Conservation (phyloP, 2,329 filamentous ascomycete species). For the Cordyceps tenuipes region DNA sequence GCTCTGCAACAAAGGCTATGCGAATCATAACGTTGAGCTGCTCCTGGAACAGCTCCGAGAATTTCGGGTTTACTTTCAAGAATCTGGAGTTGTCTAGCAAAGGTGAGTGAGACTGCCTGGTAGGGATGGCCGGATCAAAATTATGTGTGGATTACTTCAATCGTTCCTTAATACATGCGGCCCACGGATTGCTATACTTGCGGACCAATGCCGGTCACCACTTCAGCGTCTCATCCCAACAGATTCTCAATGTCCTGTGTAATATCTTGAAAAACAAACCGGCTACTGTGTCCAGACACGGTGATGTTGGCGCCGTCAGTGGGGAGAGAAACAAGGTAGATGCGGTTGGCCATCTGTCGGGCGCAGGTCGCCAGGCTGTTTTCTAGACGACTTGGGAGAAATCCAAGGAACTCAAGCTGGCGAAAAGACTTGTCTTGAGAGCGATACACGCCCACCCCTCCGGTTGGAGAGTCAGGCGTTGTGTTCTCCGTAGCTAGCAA, state of each 20-base stretch:
- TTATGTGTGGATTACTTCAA: too few relatives aligned
- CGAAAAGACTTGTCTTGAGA: neutral
- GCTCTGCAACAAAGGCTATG: neutral
- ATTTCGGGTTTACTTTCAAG: neutral
- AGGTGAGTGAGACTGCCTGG: neutral
- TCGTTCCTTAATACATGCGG: too few relatives aligned
- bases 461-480: neutral
- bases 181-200: too few relatives aligned
- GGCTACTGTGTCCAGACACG: conserved; percentile 5
- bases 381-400: neutral
- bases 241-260: neutral
- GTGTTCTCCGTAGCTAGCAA: conserved; percentile 8
- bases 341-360: conserved; percentile 11
- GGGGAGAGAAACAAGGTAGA: conserved; percentile 10
- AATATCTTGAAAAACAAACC: conserved; percentile 11
- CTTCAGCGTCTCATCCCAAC: neutral
- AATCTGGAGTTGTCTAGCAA: neutral
- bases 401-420: neutral
- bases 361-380: conserved; percentile 7
- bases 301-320: conserved; percentile 12
- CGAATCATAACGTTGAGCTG: neutral
- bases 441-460: neutral
- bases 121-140: too few relatives aligned
- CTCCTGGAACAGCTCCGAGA: neutral
- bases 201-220: too few relatives aligned